Conservation (phyloP, 257 asterid species). For the Solanum stenotomum region DNA sequence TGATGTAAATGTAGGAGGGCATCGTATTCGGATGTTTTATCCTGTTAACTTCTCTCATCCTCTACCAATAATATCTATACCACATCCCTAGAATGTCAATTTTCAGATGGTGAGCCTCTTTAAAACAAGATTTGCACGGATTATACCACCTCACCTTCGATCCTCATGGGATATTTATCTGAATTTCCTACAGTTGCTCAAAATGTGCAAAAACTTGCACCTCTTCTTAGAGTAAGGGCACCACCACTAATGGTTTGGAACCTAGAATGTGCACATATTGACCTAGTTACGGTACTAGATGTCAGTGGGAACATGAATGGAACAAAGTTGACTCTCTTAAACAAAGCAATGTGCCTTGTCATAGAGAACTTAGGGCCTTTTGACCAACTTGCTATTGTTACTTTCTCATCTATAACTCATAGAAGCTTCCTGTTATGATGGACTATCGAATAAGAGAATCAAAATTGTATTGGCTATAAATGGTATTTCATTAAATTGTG, state of each 20-base stretch:
- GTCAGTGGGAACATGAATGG: constrained; percentile 32
- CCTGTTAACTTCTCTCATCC: not conserved
- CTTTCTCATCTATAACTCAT: constrained; percentile 4
- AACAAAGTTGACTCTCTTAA: constrained; percentile 8
- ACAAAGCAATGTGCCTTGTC: constrained; percentile 10
- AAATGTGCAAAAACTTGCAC: constrained; percentile 5
- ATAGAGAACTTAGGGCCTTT: not conserved
- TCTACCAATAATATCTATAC: not conserved
- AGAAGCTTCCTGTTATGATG: constrained; percentile 8
- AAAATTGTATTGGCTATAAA: constrained; percentile 12
- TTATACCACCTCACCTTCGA: no score
- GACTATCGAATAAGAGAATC: constrained; percentile 13
- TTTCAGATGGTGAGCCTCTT: no score
- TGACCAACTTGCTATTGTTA: constrained; percentile 17
- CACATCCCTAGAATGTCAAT: no score
- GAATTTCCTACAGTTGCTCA: constrained; percentile 16
- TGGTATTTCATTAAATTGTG: constrained; percentile 1
- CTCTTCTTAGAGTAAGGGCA: constrained; percentile 22
- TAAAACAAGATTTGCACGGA: no score
- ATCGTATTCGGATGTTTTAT: not conserved
- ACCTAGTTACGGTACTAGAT: constrained; percentile 27
- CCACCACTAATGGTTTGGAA: constrained; percentile 4
- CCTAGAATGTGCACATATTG: constrained; percentile 14
- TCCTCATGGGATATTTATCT: constrained; percentile 1
- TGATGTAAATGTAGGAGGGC: not conserved